A percentile compares a stretch with the other conserved stretches of the same genome.
Conservation (phyloP, 805 yeast species). For the Wickerhamia fluorescens region DNA sequence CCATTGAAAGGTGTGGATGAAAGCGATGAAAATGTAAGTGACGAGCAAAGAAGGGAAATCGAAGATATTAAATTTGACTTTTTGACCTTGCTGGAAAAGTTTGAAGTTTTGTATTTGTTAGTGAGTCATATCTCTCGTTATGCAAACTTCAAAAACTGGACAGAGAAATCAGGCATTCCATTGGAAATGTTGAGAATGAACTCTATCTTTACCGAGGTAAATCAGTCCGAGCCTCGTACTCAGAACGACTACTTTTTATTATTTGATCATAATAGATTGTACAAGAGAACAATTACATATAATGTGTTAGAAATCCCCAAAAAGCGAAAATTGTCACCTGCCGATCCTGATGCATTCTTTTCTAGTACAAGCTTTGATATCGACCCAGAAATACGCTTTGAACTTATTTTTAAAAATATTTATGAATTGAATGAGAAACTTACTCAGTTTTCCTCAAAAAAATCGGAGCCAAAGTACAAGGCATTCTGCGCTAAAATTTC, state of each 20-base stretch:
- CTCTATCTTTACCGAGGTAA: conserved; percentile 5
- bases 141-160: conserved; percentile 40
- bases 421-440: conserved; percentile 19
- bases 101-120: conserved; percentile 41
- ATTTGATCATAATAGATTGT: conserved; percentile 48
- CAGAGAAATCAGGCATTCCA: conserved; percentile 30
- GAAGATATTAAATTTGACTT: conserved; percentile 29
- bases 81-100: conserved; percentile 39
- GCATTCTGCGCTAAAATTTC: conserved; percentile 13
- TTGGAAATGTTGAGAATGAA: conserved; percentile 19
- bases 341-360: conserved; percentile 22
- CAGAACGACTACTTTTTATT: conserved; percentile 31
- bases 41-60: conserved; percentile 3
- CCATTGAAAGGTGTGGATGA: conserved; percentile 23
- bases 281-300: conserved; percentile 25
- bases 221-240: conserved; percentile 5
- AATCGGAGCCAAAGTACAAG: conserved; percentile 23
- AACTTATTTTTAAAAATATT: conserved; percentile 23
- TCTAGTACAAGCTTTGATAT: conserved; percentile 26
- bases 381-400: conserved; percentile 17
- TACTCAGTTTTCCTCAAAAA: conserved; percentile 6
- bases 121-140: conserved; percentile 36
- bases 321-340: conserved; percentile 27
- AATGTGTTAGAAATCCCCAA: conserved; percentile 27
- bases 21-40: conserved; percentile 15